A percentile compares a stretch with the other conserved stretches of the same genome.
These are phyloP conservation scores for Phytophthora crassamura DNA, from an alignment of 352 stramenopile species.

Conservation along the genomic window DNA sequence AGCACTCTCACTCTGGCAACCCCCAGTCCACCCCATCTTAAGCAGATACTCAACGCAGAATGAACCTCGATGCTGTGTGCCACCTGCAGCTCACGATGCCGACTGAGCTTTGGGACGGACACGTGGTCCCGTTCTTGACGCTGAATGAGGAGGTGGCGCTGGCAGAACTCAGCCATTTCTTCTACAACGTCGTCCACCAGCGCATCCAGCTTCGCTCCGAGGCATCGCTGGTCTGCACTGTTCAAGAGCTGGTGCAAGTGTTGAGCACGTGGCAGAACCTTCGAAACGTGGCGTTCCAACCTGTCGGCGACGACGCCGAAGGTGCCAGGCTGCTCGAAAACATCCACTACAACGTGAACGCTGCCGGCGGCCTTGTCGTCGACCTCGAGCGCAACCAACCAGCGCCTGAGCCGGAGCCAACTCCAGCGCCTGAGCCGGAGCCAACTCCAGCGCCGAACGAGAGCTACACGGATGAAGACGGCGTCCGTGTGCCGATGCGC, in stretches of 20 bases:
- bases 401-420: slow-evolving; percentile 30
- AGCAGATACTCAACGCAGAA: slow-evolving; percentile 21
- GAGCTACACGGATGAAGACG: slow-evolving; percentile 26
- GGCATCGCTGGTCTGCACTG: slow-evolving; percentile 44
- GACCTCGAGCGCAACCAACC: slow-evolving; percentile 28
- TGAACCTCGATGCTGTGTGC: slow-evolving; percentile 11
- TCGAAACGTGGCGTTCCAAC: slow-evolving; percentile 63
- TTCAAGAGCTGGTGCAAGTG: slow-evolving; percentile 45
- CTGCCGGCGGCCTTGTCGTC: slow-evolving; percentile 26
- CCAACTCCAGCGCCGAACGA: slow-evolving; percentile 18
- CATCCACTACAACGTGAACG: slow-evolving; percentile 53
- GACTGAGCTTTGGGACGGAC: slow-evolving; percentile 63
- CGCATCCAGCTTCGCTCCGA: slow-evolving; percentile 48
- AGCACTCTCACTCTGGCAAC: slow-evolving; percentile 13
- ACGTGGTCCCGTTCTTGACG: slow-evolving; percentile 58
- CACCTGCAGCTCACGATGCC: slow-evolving; percentile 41
- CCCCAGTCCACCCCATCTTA: slow-evolving; percentile 21
- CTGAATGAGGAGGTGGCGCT: slow-evolving; percentile 65
- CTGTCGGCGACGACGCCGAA: slow-evolving; percentile 30
- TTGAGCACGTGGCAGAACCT: slow-evolving; percentile 64
- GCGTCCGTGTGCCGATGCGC: slow-evolving; percentile 24
- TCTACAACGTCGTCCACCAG: slow-evolving; percentile 64
- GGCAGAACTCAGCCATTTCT: slow-evolving; percentile 54
- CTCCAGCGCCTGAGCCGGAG: slow-evolving; percentile 20
- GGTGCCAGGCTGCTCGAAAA: slow-evolving; percentile 22